Base-by-base conservation (phyloP, 2,329 filamentous ascomycete species). In the Ophiosphaerella herpotricha region DNA sequence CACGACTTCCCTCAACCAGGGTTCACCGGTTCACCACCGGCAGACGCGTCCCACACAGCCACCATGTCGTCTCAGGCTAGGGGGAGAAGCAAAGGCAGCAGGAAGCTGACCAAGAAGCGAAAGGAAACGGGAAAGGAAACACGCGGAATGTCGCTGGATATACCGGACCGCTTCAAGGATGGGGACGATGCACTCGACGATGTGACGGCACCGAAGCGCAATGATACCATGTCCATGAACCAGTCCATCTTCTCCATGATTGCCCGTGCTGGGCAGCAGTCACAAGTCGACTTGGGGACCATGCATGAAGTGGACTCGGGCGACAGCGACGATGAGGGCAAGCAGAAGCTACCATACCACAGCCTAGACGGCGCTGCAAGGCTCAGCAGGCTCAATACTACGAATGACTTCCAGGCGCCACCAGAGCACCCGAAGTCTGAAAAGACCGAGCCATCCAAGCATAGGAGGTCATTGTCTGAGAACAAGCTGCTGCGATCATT, bases 221-320 rank as follows among this genome's bases (percentile, higher is more conserved):
- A 75, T 44, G 75, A 77, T 37, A 68, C 77, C 40, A 75, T 80
- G 53, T 90, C 91, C 66, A 90, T 96, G 86, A 94, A 96, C 73
- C 92, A 96, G 78, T 95, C 90, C 58, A 87, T 97, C 47, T 96
- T 97, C 72, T 91, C 91, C 46, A 84, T 97, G 75, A 92, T 97
- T 60, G 90, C 92, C 6, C 90, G 91, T 13, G 91, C 91, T 33
- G 90, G 91, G 6, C 91, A 90, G 33, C 85, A 85, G 52, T 92
- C 90, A 26, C 85, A 85, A 51, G 86, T 89, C 43, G 88, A 95
- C 74, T 91, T 95, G 67, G 87, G 90, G 71, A 83, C 89, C 51
- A 93, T 94, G 71, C 88, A 91, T 66, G 88, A 88, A 58, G 64
- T 68, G 13, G 91, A 77, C 48, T 72, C 88, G 35, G 94, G 90